These are phyloP conservation scores for Porogramme epimiltina DNA, from an alignment of 1,284 basidiomycete genomes.

Conservation along the genomic window DNA sequence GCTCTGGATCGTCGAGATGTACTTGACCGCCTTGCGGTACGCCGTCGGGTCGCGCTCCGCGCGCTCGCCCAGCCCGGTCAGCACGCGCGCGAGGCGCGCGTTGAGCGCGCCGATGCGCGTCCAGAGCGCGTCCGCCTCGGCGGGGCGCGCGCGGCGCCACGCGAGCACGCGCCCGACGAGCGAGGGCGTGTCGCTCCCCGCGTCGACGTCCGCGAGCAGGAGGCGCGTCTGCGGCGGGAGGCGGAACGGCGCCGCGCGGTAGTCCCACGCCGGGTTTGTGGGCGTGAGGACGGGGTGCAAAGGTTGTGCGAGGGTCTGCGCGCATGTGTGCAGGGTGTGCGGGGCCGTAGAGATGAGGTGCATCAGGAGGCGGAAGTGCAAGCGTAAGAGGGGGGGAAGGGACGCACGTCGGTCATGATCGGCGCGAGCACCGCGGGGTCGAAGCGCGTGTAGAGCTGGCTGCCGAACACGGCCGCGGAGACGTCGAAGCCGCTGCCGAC, in stretches of 20 bases:
- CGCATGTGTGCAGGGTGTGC: too few species aligned
- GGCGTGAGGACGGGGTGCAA: slow-evolving; percentile 59
- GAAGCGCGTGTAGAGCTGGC: slow-evolving; percentile 92
- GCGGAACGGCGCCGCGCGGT: slow-evolving; percentile 65
- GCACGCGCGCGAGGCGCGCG: slow-evolving; percentile 52
- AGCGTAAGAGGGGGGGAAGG: too few species aligned
- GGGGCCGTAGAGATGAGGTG: too few species aligned
- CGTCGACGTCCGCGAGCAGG: slow-evolving; percentile 91
- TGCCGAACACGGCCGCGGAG: slow-evolving; percentile 91
- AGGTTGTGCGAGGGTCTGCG: slow-evolving; percentile 19
- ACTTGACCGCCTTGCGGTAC: slow-evolving; percentile 60
- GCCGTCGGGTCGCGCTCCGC: slow-evolving; percentile 45
- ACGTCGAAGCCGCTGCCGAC: slow-evolving; percentile 98
- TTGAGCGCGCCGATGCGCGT: slow-evolving; percentile 66
- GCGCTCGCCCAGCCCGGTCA: slow-evolving; percentile 52
- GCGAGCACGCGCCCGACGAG: slow-evolving; percentile 87
- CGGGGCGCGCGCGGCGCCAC: slow-evolving; percentile 73
- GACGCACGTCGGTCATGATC: slow-evolving; percentile 60
- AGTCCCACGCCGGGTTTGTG: slow-evolving; percentile 67
- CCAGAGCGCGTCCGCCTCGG: slow-evolving; percentile 70
- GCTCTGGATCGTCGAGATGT: slow-evolving; percentile 57
- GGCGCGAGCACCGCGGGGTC: slow-evolving; percentile 69
- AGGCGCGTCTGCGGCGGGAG: slow-evolving; percentile 82
- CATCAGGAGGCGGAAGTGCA: too few species aligned
- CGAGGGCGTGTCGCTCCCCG: slow-evolving; percentile 91